A percentile compares a stretch with the other conserved stretches of the same genome.
Evolutionary conservation across 768 basidiomycete genomes (phyloP).

Genomic region (Cubamyces lactineus): DNA sequence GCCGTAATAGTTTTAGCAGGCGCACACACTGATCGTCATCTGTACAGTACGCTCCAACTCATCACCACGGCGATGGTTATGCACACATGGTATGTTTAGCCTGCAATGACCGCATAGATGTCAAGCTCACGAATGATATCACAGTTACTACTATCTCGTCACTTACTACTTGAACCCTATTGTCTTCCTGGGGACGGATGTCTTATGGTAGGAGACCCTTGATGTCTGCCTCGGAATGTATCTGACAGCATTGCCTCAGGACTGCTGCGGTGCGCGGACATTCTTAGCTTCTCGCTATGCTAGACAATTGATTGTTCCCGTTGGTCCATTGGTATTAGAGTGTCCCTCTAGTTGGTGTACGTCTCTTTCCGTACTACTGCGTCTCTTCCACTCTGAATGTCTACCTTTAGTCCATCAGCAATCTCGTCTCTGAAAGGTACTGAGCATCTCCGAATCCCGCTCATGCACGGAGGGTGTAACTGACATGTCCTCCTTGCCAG

Average conservation of each 20-base stretch:
- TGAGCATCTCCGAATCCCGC: background rate
- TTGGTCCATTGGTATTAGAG: no score
- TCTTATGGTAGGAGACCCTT: background rate
- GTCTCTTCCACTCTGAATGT: background rate
- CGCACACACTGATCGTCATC: background rate
- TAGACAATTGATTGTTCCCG: background rate
- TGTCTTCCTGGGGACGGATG: background rate
- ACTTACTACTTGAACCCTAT: slow-evolving; percentile 1
- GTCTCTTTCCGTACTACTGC: background rate
- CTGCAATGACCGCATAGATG: no score
- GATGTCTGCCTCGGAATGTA: no score
- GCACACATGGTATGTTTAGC: background rate
- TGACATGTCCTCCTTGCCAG: background rate
- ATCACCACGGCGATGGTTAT: background rate
- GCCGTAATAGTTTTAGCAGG: background rate
- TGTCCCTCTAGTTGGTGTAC: background rate
- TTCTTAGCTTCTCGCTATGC: background rate
- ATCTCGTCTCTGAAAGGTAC: background rate
- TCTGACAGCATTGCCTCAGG: background rate
- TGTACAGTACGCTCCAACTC: background rate
- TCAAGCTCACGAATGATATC: background rate
- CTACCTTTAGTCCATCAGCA: background rate
- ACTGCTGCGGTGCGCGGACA: background rate
- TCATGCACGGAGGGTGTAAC: background rate
- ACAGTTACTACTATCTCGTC: slow-evolving; percentile 1